Evolutionary conservation across 202 grass and related monocot species (phyloP).

Genomic region (Bolboschoenoplectus hybrid): DNA sequence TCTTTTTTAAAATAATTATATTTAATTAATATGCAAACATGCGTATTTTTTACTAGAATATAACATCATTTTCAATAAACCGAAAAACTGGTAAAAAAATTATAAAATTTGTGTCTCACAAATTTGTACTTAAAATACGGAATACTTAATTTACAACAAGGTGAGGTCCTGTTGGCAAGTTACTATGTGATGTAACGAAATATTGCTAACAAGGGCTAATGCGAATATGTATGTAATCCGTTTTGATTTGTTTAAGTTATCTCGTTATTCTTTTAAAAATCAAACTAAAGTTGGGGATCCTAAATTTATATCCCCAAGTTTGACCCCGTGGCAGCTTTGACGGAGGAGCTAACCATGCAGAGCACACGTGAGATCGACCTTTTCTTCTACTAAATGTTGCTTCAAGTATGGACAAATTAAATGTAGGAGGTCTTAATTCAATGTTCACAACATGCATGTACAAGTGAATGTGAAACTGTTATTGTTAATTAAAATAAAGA

Average conservation of each 20-base stretch:
- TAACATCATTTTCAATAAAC: no score
- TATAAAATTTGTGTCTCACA: no score
- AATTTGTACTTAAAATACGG: not conserved
- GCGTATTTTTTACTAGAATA: no score
- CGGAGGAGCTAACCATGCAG: not conserved
- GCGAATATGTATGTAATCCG: not conserved
- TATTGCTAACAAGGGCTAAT: not conserved
- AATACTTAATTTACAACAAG: not conserved
- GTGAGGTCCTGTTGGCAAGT: not conserved
- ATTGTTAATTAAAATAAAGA: not conserved
- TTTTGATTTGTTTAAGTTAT: constrained; percentile 13
- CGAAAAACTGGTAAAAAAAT: no score
- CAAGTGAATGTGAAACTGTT: not conserved
- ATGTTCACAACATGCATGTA: not conserved
- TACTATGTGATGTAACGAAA: not conserved
- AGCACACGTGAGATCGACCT: constrained; percentile 36
- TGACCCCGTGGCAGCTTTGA: constrained; percentile 39
- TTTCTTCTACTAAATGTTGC: constrained; percentile 31
- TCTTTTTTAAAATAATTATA: no score
- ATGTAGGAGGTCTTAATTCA: not conserved
- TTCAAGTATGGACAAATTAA: constrained; percentile 33
- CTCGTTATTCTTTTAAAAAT: constrained; percentile 16
- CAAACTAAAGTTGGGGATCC: constrained; percentile 36
- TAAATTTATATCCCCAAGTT: constrained; percentile 43
- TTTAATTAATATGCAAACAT: no score